Evolutionary conservation across 192 early-diverging fungal species (phyloP), one percentile per base, ranked within the genome.

Genomic region (Obelidium mucronatum): DNA sequence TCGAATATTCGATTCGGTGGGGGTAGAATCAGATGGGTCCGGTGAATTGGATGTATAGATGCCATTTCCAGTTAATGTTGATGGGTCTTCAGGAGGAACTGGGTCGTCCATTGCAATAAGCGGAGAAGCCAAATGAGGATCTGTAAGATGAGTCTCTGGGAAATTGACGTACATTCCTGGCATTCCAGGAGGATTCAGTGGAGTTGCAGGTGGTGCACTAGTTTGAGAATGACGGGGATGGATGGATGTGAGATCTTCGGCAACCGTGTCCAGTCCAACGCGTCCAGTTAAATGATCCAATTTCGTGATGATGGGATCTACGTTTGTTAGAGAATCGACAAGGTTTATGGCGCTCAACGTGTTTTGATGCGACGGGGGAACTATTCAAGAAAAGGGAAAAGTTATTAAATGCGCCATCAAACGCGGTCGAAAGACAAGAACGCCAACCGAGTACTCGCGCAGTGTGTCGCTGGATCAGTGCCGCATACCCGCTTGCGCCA

Each of bases 101-200:
- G 34, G 22, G n/a, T 26, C 30, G 2, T 65, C 62, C 33, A 17
- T 39, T 1, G 62, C 17, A 22, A 35, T 17, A 37, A n/a, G 31
- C 1, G 42, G 40, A 17, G 67, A 24, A 30, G 42, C 19, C 26
- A 69, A 35, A 52, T 69, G 67, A n/a, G 67, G 67, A 54, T 69
- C 67, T 30, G 67, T 69, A 2, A 69, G 42, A 69, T 69, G 67
- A 1, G 67, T 69, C 13, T 69, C 67, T 39, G 67, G 67, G 40
- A 69, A 69, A 33, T 69, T 69, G 44, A 44, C 67, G 40, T 35
- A 69, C 35, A 66, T 36, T 66, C 63, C 30, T 26, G 34, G 34
- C 63, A 39, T 39, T 31, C 1, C 2, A n/a, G n/a, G n/a, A 15
- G 44, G 11, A 48, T 48, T 6, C 8, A 48, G 8, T 15, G 44